Evolutionary conservation across 192 early-diverging fungal species (phyloP).

Genomic region (Linnemannia schmuckeri): DNA sequence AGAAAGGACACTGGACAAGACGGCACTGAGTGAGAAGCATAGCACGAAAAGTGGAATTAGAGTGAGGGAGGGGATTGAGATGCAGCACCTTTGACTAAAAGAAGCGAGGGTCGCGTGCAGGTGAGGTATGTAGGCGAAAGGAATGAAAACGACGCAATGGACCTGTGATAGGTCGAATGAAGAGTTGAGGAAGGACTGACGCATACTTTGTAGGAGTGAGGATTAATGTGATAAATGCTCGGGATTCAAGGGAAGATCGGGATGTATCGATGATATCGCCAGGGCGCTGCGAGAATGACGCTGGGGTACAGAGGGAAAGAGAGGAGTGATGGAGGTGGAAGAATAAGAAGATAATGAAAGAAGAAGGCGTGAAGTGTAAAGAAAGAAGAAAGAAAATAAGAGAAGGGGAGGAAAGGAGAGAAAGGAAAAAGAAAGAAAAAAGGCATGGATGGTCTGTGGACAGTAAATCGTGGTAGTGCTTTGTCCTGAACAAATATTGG

Average conservation of each 20-base stretch:
- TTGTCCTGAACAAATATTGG: neutral
- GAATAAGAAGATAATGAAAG: neutral
- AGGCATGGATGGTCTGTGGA: neutral
- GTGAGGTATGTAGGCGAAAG: neutral
- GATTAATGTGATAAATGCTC: neutral
- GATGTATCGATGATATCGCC: neutral
- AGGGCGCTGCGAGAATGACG: neutral
- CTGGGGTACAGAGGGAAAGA: neutral
- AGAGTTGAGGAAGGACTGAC: neutral
- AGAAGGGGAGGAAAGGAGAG: neutral
- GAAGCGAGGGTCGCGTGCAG: neutral
- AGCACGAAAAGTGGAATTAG: neutral
- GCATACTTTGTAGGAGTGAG: neutral
- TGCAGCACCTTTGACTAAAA: neutral
- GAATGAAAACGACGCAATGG: neutral
- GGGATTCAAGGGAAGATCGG: constrained; percentile 6
- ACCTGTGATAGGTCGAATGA: neutral
- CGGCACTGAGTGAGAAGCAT: neutral
- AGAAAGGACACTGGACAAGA: neutral
- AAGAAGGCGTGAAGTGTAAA: neutral
- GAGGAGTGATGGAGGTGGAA: neutral
- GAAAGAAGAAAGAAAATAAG: neutral
- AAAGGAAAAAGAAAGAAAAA: neutral
- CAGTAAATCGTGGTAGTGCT: neutral
- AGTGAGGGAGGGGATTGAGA: neutral